Evolutionary conservation across 768 basidiomycete species (phyloP).

Genomic region (Mycena vulgaris): DNA sequence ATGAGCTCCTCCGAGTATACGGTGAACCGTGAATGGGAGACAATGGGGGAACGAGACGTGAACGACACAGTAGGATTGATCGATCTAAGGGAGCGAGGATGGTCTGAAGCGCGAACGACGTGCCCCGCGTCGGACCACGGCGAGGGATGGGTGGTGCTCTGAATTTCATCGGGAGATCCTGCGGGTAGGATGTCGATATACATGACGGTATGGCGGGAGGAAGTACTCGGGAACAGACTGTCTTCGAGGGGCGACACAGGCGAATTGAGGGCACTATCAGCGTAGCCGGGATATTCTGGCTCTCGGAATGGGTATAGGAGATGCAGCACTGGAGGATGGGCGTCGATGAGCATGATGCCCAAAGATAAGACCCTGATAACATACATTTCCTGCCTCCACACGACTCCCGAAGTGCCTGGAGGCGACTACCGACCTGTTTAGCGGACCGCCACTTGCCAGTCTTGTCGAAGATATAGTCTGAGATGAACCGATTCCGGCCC

Average conservation of each 20-base stretch:
- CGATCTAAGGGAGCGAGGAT: slow-evolving; percentile 66
- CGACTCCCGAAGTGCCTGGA: slow-evolving; percentile 84
- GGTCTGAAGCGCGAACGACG: slow-evolving; percentile 55
- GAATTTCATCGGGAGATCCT: no score
- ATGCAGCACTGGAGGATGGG: no score
- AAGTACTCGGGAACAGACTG: slow-evolving; percentile 27
- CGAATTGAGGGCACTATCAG: no score
- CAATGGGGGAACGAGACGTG: slow-evolving; percentile 62
- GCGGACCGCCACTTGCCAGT: slow-evolving; percentile 81
- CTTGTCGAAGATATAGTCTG: slow-evolving; percentile 61
- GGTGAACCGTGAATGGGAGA: slow-evolving; percentile 59
- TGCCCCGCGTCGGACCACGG: slow-evolving; percentile 40
- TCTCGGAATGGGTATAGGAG: no score
- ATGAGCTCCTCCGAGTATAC: no score
- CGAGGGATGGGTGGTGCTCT: slow-evolving; percentile 19
- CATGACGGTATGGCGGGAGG: slow-evolving; percentile 52
- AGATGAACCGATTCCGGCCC: slow-evolving; percentile 72
- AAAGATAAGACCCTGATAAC: no score
- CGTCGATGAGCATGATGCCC: no score
- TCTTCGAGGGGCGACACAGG: no score
- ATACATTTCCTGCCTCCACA: slow-evolving; percentile 78
- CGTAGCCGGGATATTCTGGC: no score
- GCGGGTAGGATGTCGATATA: no score
- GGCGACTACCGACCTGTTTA: slow-evolving; percentile 85
- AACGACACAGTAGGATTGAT: slow-evolving; percentile 82